Conservation (phyloP, 768 basidiomycete genomes). For the Boletus fagicola region DNA sequence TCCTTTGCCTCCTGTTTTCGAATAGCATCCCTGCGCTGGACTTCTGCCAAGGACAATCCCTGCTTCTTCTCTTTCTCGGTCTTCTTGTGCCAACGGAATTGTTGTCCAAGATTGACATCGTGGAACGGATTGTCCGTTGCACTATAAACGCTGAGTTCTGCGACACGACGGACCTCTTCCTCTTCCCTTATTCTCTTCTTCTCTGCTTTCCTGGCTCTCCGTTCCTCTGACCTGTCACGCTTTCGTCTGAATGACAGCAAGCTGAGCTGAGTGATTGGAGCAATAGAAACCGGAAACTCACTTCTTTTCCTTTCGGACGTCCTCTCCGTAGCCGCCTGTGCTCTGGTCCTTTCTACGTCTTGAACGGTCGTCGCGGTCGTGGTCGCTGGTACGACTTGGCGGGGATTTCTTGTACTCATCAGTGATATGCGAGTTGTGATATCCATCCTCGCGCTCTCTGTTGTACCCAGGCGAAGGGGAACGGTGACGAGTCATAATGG, state of each 20-base stretch:
- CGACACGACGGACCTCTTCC: conserved; percentile 88
- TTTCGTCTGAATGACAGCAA: conserved; percentile 55
- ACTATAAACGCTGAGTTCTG: conserved; percentile 94
- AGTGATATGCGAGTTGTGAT: conserved; percentile 36
- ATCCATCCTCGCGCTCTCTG: conserved; percentile 29
- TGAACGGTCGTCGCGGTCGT: conserved; percentile 33
- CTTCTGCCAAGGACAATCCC: conserved; percentile 76
- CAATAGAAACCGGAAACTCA: conserved; percentile 26
- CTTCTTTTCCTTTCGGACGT: conserved; percentile 47
- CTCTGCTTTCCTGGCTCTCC: conserved; percentile 81
- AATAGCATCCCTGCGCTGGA: conserved; percentile 74
- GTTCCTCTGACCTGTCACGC: conserved; percentile 83
- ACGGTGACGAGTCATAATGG: conserved; percentile 43
- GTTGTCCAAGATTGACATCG: conserved; percentile 93
- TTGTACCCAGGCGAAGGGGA: conserved; percentile 46
- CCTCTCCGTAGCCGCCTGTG: conserved; percentile 21
- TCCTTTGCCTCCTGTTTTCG: conserved; percentile 90
- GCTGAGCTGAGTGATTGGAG: background rate
- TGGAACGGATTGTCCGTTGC: conserved; percentile 98
- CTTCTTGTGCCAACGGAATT: conserved; percentile 99
- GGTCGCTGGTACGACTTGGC: conserved; percentile 32
- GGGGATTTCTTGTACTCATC: conserved; percentile 31
- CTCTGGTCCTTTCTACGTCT: conserved; percentile 24
- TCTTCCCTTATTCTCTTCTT: conserved; percentile 81
- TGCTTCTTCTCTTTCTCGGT: conserved; percentile 91